A percentile compares a stretch with the other conserved stretches of the same genome.
Conservation (phyloP, 441 rosid species). For the Francoa sonchifolia region DNA sequence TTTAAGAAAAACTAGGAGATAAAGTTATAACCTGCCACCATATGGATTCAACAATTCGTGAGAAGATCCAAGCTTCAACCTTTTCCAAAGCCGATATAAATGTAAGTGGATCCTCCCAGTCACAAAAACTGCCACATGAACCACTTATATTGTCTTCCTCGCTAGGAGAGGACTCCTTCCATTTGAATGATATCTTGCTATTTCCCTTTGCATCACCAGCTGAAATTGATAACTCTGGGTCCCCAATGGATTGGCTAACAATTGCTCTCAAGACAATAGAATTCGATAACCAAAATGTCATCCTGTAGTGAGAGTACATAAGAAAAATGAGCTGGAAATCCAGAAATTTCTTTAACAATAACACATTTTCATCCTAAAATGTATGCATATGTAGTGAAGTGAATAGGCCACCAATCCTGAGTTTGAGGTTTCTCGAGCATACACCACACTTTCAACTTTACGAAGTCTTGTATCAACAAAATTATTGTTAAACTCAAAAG, state of each 20-base stretch:
- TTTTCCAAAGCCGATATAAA: conserved; percentile 61
- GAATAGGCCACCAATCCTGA: too few relatives aligned
- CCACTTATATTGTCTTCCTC: conserved; percentile 24
- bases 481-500: neutral
- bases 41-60: conserved; percentile 79
- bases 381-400: too few relatives aligned
- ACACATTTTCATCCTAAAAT: too few relatives aligned
- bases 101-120: conserved; percentile 48
- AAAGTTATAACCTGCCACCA: conserved; percentile 86
- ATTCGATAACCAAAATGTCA: conserved; percentile 92
- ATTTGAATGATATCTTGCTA: conserved; percentile 34
- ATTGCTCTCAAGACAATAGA: conserved; percentile 63
- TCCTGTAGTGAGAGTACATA: conserved; percentile 31
- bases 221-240: conserved; percentile 24
- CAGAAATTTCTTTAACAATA: conserved; percentile 1
- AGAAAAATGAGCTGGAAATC: conserved; percentile 5
- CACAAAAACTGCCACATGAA: conserved; percentile 18
- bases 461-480: too few relatives aligned
- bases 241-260: conserved; percentile 35
- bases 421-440: too few relatives aligned
- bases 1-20: conserved; percentile 4
- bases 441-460: too few relatives aligned
- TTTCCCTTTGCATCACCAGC: conserved; percentile 26
- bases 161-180: conserved; percentile 41
- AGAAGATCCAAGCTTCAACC: conserved; percentile 91